Conservation (phyloP, 1,139 yeast species). For the Saccharomyces hybrid region DNA sequence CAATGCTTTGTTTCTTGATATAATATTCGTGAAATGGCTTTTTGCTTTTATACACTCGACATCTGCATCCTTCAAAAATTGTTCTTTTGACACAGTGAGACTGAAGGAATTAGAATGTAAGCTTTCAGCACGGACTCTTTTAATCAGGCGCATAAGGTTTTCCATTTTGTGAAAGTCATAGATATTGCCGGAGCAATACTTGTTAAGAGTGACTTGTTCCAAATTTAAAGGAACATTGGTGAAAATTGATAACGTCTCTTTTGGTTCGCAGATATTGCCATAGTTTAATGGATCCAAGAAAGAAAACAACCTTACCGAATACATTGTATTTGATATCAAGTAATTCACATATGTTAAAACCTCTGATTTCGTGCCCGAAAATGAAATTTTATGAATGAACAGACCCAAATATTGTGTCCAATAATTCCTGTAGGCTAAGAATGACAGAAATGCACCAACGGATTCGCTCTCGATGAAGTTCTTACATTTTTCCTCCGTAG, state of each 20-base stretch:
- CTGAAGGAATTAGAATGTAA: background rate
- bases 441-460: conserved; percentile 52
- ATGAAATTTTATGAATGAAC: conserved; percentile 58
- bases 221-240: conserved; percentile 35
- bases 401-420: conserved; percentile 62
- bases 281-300: conserved; percentile 65
- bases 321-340: conserved; percentile 38
- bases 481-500: conserved; percentile 34
- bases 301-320: conserved; percentile 54
- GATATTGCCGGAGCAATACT: conserved; percentile 24
- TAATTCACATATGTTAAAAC: conserved; percentile 46
- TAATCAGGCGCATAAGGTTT: conserved; percentile 11
- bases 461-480: conserved; percentile 32
- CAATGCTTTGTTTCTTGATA: conserved; percentile 41
- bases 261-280: conserved; percentile 32
- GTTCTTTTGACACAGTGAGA: conserved; percentile 12
- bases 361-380: conserved; percentile 45
- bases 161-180: conserved; percentile 31
- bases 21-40: conserved; percentile 33
- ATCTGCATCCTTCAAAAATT: conserved; percentile 12
- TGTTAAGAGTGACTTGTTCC: conserved; percentile 26
- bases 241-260: conserved; percentile 29
- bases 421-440: conserved; percentile 53
- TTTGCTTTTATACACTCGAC: conserved; percentile 19
- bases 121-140: background rate